Base-by-base conservation (phyloP, 2,329 filamentous ascomycete genomes). In the Cyphellophora attinorum region DNA sequence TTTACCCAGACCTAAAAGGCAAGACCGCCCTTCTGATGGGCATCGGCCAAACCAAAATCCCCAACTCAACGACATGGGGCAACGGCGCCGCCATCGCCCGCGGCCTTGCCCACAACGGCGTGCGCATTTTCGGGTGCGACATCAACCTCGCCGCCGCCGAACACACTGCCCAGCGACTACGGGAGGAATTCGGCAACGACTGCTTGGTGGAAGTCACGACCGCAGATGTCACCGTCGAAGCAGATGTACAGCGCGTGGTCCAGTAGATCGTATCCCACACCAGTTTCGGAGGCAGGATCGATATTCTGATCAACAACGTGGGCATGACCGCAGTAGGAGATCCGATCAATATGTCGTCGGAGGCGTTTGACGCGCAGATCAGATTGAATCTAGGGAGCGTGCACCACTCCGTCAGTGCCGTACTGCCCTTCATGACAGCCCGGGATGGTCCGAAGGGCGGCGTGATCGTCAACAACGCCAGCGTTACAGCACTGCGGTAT, bases 281-380 rank as follows among this genome's bases (percentile, higher is more conserved):
- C 8, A 8, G 21, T 25, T 64, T 72, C 38, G 68, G 70, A n/a
- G n/a, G n/a, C 8, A 58, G 66, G 5, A 65, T 75, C 34, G 72
- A 76, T 39, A 67, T 76, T 11, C 54, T 76, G 1, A 50, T 76
- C 10, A 72, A 73, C 40, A 75, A 75, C 32, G 72, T 74, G 2
- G 73, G 72, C 2, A 62, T 63, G 35, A 67, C 62, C 0, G 68
- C 73, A 35, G 60, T 60, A 0, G 68, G 69, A 0, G 56, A 58
- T 14, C 61, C 68, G 3, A 67, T 60, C 0, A 52, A 42, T 1
- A 62, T 72, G 53, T 33, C 38, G 0, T 67, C 72, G 33, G 57
- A 57, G 1, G 46, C 56, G 0, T 74, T 67, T 68, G 64, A 72
- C 41, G 39, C 51, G 0, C 69, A 73, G 38, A 61, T 70, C 38